phyloP scores from a whole-genome alignment of 495 filamentous ascomycete species.

The Penicillium cosmopolitanum region DNA sequence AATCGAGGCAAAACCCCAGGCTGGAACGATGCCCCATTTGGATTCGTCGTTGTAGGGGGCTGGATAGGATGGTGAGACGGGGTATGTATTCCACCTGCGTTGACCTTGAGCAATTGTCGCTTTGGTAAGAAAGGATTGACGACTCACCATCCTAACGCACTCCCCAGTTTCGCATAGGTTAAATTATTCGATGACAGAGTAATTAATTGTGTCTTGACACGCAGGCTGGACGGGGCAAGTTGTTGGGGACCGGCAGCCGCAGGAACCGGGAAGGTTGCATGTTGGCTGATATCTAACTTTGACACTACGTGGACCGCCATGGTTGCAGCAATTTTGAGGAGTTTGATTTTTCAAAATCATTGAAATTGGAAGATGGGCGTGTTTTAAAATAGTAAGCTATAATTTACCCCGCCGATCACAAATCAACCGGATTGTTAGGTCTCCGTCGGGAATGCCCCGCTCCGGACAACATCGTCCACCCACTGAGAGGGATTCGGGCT shows the following conservation, averaged over 20 bases:
- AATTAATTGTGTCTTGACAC: constrained; percentile 47
- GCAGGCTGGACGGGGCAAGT: constrained; percentile 35
- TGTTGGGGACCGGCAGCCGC: not conserved
- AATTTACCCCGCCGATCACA: not conserved
- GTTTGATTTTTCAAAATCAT: too few relatives aligned
- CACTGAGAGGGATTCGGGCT: not conserved
- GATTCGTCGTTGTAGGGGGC: constrained; percentile 52
- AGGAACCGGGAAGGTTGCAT: constrained; percentile 21
- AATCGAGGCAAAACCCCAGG: constrained; percentile 60
- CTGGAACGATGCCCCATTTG: constrained; percentile 55
- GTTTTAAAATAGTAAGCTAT: not conserved
- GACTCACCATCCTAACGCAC: constrained; percentile 50
- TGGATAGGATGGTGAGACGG: constrained; percentile 43
- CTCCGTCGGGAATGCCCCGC: not conserved
- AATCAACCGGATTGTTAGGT: not conserved
- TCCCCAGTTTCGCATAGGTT: constrained; percentile 54
- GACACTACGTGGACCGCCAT: constrained; percentile 32
- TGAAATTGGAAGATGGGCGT: not conserved
- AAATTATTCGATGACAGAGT: constrained; percentile 60
- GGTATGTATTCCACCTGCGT: constrained; percentile 42
- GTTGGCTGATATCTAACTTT: constrained; percentile 28
- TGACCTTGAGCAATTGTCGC: not conserved
- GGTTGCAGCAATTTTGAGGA: not conserved
- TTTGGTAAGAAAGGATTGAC: not conserved
- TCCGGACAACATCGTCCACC: not conserved